Conservation (phyloP, 306 rosid species). For the Ammopiptanthus mongolicus region DNA sequence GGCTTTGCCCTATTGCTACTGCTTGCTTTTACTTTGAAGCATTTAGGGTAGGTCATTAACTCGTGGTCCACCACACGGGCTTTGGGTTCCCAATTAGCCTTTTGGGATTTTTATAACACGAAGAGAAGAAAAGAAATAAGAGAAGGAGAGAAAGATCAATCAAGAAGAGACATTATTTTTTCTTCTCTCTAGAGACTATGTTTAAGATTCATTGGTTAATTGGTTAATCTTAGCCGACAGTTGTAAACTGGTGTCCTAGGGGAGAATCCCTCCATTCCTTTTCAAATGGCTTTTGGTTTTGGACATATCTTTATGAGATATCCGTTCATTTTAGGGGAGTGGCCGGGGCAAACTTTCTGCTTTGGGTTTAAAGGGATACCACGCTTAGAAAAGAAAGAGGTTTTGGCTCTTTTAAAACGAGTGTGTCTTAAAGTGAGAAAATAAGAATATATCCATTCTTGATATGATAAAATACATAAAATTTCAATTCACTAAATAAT, state of each 20-base stretch:
- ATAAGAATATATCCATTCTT: too few species aligned
- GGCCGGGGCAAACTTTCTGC: background rate
- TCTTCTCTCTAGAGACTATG: background rate
- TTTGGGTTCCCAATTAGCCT: constrained; percentile 7
- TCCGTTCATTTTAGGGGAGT: constrained; percentile 41
- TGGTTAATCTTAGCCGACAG: constrained; percentile 37
- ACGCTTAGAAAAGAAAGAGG: background rate
- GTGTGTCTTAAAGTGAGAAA: too few species aligned
- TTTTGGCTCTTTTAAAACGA: too few species aligned
- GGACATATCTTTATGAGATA: constrained; percentile 17
- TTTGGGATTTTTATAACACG: background rate
- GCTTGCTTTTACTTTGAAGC: too few species aligned
- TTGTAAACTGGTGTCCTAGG: constrained; percentile 19
- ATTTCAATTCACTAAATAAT: too few species aligned
- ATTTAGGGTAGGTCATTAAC: constrained; percentile 25
- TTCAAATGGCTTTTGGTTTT: constrained; percentile 39
- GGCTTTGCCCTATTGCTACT: too few species aligned
- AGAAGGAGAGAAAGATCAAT: background rate
- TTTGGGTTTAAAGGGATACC: constrained; percentile 13
- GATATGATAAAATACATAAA: too few species aligned
- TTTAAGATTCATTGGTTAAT: constrained; percentile 18
- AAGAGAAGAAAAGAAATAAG: background rate
- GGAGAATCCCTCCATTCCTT: constrained; percentile 52
- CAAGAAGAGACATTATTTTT: background rate
- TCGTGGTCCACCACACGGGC: constrained; percentile 29